Evolutionary conservation across 106 monocot genomes (phyloP).

Genomic region (Dioscorea alata): DNA sequence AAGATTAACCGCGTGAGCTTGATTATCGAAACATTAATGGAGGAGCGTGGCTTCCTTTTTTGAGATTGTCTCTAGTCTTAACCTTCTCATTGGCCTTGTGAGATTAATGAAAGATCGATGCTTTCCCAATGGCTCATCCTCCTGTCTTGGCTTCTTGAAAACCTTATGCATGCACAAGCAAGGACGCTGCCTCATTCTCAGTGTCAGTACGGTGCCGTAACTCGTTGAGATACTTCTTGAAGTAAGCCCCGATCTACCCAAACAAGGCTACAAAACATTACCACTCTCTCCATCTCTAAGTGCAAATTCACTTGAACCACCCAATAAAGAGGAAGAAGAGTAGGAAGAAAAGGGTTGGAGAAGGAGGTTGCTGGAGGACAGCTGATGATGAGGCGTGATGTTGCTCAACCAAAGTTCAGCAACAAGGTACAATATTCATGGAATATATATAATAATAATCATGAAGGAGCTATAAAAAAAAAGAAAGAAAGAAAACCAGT

Average conservation of each 20-base stretch:
- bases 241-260: slow-evolving; percentile 27
- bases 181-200: slow-evolving; percentile 25
- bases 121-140: slow-evolving; percentile 19
- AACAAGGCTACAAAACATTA: slow-evolving; percentile 58
- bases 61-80: slow-evolving; percentile 47
- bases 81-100: slow-evolving; percentile 61
- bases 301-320: slow-evolving; percentile 79
- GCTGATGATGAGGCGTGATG: no score
- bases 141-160: slow-evolving; percentile 44
- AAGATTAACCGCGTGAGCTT: slow-evolving; percentile 54
- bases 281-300: slow-evolving; percentile 69
- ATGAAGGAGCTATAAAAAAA: no score
- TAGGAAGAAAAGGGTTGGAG: background rate
- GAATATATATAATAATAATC: no score
- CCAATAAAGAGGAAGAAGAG: slow-evolving; percentile 22
- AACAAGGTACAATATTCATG: no score
- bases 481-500: no score
- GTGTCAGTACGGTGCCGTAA: slow-evolving; percentile 46
- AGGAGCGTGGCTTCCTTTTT: slow-evolving; percentile 31
- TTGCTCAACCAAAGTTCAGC: no score
- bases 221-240: slow-evolving; percentile 48
- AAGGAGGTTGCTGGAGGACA: no score
- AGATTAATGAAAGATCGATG: slow-evolving; percentile 47
- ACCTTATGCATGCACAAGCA: slow-evolving; percentile 28
- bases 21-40: slow-evolving; percentile 41